phyloP scores from a whole-genome alignment of 106 monocot species.

The Chionographis japonica region DNA sequence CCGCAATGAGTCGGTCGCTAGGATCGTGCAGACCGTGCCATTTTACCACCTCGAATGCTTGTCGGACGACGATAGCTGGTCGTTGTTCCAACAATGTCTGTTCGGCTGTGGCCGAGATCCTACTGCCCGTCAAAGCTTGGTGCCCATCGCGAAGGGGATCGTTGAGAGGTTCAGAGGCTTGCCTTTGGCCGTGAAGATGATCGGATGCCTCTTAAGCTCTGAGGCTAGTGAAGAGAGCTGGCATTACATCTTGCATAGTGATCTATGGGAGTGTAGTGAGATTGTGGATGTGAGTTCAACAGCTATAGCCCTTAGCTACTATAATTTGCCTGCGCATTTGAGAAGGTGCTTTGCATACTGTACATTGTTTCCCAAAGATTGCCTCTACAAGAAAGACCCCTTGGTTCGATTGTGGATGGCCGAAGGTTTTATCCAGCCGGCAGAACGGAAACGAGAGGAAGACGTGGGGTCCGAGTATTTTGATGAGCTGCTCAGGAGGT shows the following conservation, averaged over 20 bases:
- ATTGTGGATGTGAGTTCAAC: background rate
- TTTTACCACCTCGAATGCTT: background rate
- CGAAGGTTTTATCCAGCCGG: background rate
- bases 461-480: conserved; percentile 10
- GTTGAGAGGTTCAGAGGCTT: conserved; percentile 8
- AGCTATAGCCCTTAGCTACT: conserved; percentile 9
- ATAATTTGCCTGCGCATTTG: conserved; percentile 12
- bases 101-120: background rate
- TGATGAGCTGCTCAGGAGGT: conserved; percentile 1
- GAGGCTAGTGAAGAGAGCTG: background rate
- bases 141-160: conserved; percentile 9
- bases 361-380: conserved; percentile 17
- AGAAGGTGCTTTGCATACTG: conserved; percentile 19
- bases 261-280: background rate
- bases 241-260: conserved; percentile 2
- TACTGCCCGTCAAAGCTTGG: background rate
- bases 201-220: conserved; percentile 2
- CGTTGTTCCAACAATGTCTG: conserved; percentile 12
- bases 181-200: conserved; percentile 9
- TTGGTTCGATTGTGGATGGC: conserved; percentile 21
- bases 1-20: background rate
- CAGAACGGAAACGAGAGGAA: background rate
- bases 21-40: background rate
- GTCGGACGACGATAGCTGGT: conserved; percentile 11
- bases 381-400: background rate